Evolutionary conservation across 352 stramenopile genomes (phyloP).

Genomic region (Phytophthora sp.): DNA sequence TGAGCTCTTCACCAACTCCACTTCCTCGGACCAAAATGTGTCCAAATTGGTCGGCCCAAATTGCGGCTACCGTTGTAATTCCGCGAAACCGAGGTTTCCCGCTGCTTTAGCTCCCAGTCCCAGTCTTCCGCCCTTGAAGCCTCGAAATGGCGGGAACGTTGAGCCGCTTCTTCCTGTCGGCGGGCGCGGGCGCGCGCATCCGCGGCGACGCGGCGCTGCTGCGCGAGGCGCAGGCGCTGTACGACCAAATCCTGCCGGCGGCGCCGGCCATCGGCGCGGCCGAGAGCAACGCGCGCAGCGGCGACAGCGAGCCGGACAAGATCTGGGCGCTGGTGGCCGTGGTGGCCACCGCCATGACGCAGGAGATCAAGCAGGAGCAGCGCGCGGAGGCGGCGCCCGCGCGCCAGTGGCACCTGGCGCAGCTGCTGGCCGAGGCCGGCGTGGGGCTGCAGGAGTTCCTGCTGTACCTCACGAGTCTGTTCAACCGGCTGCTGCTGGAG

Average conservation of each 20-base stretch:
- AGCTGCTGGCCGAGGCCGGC: slow-evolving; percentile 52
- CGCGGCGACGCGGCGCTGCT: slow-evolving; percentile 31
- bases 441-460: slow-evolving; percentile 73
- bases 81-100: no score
- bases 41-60: no score
- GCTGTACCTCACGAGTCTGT: slow-evolving; percentile 76
- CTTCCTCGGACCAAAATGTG: no score
- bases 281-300: slow-evolving; percentile 27
- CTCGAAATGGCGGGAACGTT: slow-evolving; percentile 51
- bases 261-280: slow-evolving; percentile 7
- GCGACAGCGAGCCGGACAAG: slow-evolving; percentile 32
- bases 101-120: slow-evolving; percentile 9
- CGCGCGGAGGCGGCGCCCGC: neutral
- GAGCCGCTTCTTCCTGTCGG: slow-evolving; percentile 23
- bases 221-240: slow-evolving; percentile 41
- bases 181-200: slow-evolving; percentile 31
- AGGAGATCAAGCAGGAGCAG: slow-evolving; percentile 45
- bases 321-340: slow-evolving; percentile 58
- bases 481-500: slow-evolving; percentile 78
- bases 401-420: slow-evolving; percentile 38
- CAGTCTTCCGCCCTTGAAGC: slow-evolving; percentile 19
- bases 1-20: no score
- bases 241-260: slow-evolving; percentile 45
- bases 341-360: slow-evolving; percentile 46
- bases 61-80: no score